phyloP scores from a whole-genome alignment of 139 green algal genomes.

The Coelastrella sp. region DNA sequence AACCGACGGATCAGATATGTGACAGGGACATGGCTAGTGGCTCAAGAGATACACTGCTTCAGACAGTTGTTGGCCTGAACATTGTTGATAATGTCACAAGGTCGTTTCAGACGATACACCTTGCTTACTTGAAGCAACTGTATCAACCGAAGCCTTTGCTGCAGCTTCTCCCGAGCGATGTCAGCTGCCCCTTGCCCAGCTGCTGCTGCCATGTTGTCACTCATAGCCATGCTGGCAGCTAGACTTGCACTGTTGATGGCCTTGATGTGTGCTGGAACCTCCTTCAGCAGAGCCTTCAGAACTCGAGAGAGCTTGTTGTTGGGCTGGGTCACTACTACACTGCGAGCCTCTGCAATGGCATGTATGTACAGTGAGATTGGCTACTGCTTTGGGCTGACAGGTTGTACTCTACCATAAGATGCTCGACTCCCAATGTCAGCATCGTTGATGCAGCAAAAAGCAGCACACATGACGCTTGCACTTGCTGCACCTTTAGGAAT shows the following conservation, averaged over 20 bases:
- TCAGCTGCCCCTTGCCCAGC: conserved; percentile 8
- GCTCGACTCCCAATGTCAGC: no score
- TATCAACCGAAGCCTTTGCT: conserved; percentile 58
- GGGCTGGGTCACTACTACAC: conserved; percentile 63
- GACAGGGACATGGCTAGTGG: no score
- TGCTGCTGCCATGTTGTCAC: not conserved
- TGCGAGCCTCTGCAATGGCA: conserved; percentile 57
- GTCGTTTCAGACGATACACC: not conserved
- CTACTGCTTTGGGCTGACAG: not conserved
- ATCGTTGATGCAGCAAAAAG: no score
- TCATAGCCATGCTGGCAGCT: conserved; percentile 48
- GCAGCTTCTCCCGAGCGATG: conserved; percentile 43
- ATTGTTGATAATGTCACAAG: no score
- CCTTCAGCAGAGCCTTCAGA: conserved; percentile 64
- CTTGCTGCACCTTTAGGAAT: no score
- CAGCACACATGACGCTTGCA: no score
- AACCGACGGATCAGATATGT: no score
- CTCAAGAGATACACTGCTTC: no score
- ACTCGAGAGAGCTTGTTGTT: conserved; percentile 70
- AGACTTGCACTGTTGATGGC: conserved; percentile 50
- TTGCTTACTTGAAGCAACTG: conserved; percentile 54
- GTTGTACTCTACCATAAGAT: no score
- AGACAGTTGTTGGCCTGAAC: no score
- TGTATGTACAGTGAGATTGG: not conserved
- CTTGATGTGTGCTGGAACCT: conserved; percentile 52